Percentiles rank a stretch among this genome's conserved stretches.
These are phyloP conservation scores for Tetrahymena elliotti DNA, from an alignment of 73 alveolate genomes.

Conservation along the genomic window DNA sequence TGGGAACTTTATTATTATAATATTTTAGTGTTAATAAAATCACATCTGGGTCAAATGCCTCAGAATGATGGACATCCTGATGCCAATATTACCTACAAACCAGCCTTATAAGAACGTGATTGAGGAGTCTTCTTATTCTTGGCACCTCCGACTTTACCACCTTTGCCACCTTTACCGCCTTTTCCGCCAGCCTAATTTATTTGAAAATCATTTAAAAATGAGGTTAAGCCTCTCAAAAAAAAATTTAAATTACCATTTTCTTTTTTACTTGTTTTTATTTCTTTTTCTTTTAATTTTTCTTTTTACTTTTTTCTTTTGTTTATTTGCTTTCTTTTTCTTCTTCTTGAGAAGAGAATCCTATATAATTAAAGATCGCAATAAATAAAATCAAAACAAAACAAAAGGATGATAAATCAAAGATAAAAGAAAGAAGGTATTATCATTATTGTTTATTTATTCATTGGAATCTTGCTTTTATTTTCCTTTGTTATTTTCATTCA, in stretches of 20 bases:
- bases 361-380: background rate
- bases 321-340: background rate
- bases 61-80: background rate
- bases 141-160: constrained; percentile 73
- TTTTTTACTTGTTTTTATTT: background rate
- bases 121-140: constrained; percentile 88
- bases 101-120: constrained; percentile 93
- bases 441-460: background rate
- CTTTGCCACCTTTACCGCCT: constrained; percentile 87
- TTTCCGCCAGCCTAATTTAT: constrained; percentile 8
- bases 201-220: background rate
- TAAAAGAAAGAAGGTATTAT: background rate
- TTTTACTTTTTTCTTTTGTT: background rate
- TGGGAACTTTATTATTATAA: constrained; percentile 68
- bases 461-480: background rate
- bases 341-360: background rate
- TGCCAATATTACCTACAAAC: constrained; percentile 65
- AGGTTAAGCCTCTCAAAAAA: background rate
- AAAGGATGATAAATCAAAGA: background rate
- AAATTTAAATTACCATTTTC: background rate
- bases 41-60: background rate
- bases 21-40: background rate
- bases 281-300: background rate
- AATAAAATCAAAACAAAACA: background rate
- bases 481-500: background rate